phyloP scores from a whole-genome alignment of 1,139 yeast genomes.

The Wickerhamomyces sp. region DNA sequence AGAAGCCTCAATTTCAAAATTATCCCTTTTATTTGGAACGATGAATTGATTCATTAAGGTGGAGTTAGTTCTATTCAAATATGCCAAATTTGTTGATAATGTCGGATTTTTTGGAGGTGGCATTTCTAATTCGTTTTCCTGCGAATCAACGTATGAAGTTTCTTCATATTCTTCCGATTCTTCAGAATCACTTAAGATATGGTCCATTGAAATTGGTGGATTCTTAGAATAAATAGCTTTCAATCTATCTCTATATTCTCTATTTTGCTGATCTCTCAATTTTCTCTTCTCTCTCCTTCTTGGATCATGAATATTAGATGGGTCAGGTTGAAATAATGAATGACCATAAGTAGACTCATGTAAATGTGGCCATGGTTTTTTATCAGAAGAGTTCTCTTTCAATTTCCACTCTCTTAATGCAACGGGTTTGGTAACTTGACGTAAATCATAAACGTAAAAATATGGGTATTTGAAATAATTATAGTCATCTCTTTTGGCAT shows the following conservation, averaged over 20 bases:
- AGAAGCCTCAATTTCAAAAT: constrained; percentile 71
- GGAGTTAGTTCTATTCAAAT: constrained; percentile 26
- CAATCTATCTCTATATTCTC: constrained; percentile 28
- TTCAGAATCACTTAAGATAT: constrained; percentile 1
- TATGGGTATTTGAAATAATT: constrained; percentile 76
- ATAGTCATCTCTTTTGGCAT: constrained; percentile 77
- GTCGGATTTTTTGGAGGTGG: constrained; percentile 19
- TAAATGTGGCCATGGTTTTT: constrained; percentile 30
- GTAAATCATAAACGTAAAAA: constrained; percentile 74
- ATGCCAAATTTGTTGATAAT: constrained; percentile 4
- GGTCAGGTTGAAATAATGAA: constrained; percentile 30
- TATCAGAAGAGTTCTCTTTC: constrained; percentile 21
- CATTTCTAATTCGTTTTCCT: constrained; percentile 5
- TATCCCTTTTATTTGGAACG: constrained; percentile 33
- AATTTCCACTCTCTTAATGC: constrained; percentile 74
- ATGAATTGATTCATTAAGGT: constrained; percentile 17
- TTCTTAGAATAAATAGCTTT: constrained; percentile 15
- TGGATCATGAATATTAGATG: constrained; percentile 23
- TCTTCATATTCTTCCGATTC: constrained; percentile 1
- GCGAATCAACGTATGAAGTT: constrained; percentile 1
- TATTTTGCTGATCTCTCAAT: constrained; percentile 27
- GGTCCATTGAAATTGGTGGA: background rate
- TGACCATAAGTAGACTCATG: constrained; percentile 35
- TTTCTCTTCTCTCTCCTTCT: constrained; percentile 30
- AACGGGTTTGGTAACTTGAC: constrained; percentile 76